A percentile compares a stretch with the other conserved stretches of the same genome.
phyloP scores from a whole-genome alignment of 2,329 filamentous ascomycete species.

The Sclerotinia glacialis region DNA sequence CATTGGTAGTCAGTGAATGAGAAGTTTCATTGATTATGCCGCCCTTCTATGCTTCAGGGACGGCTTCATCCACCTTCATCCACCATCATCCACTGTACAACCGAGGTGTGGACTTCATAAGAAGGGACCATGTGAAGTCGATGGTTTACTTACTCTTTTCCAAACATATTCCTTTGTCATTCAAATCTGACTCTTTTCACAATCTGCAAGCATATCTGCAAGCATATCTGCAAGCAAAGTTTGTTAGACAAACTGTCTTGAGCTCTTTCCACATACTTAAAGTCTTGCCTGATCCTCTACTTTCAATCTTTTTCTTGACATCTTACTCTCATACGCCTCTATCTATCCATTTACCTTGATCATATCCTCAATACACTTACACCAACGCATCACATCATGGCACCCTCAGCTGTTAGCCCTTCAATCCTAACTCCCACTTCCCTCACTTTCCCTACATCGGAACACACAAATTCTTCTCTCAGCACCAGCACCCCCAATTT shows the following conservation, averaged over 20 bases:
- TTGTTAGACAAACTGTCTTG: not conserved
- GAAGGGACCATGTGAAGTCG: not conserved
- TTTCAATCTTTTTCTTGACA: not conserved
- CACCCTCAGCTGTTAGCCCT: slow-evolving; percentile 29
- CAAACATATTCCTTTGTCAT: not conserved
- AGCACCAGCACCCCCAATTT: slow-evolving; percentile 51
- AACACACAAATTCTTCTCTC: slow-evolving; percentile 7
- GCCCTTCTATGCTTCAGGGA: not conserved
- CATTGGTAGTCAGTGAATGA: slow-evolving; percentile 8
- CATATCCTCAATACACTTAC: not conserved
- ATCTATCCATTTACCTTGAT: not conserved
- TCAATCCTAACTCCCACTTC: slow-evolving; percentile 29
- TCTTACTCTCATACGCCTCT: slow-evolving; percentile 15
- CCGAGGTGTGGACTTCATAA: slow-evolving; percentile 4
- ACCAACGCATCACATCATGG: slow-evolving; percentile 27
- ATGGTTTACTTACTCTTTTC: not conserved
- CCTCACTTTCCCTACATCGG: slow-evolving; percentile 41
- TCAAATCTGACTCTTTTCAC: not conserved
- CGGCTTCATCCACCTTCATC: slow-evolving; percentile 9
- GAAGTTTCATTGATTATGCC: not conserved
- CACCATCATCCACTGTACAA: not conserved
- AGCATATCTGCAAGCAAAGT: slow-evolving; percentile 11
- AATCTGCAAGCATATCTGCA: not conserved
- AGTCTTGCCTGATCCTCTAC: slow-evolving; percentile 1
- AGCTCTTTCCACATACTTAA: not conserved